Percentiles rank a stretch among this genome's conserved stretches.
Evolutionary conservation across 2,329 filamentous ascomycete genomes (phyloP).

Genomic region (Hypomyces perniciosus): DNA sequence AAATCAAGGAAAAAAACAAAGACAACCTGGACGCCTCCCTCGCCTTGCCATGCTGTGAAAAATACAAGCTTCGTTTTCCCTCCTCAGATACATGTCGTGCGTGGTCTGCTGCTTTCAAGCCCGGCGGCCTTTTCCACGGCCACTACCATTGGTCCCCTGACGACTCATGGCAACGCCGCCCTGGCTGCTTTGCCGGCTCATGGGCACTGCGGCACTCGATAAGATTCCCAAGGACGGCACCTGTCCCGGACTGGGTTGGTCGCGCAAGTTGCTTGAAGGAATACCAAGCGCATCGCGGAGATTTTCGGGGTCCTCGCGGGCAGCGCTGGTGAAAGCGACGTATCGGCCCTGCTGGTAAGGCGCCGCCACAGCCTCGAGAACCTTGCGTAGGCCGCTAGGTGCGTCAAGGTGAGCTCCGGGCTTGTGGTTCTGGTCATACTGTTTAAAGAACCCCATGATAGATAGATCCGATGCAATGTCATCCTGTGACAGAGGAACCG

Average conservation of each 20-base stretch:
- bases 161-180: slow-evolving; percentile 53
- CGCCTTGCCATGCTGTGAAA: slow-evolving; percentile 22
- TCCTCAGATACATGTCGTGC: background rate
- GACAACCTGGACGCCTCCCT: slow-evolving; percentile 22
- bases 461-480: slow-evolving; percentile 50
- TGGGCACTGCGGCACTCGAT: slow-evolving; percentile 38
- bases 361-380: slow-evolving; percentile 49
- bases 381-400: slow-evolving; percentile 46
- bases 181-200: slow-evolving; percentile 52
- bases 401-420: slow-evolving; percentile 51
- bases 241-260: slow-evolving; percentile 29
- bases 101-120: slow-evolving; percentile 16
- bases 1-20: slow-evolving; percentile 7
- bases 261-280: slow-evolving; percentile 37
- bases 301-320: slow-evolving; percentile 42
- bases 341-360: slow-evolving; percentile 43
- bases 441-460: slow-evolving; percentile 53
- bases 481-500: slow-evolving; percentile 43
- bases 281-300: slow-evolving; percentile 47
- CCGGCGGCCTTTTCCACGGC: slow-evolving; percentile 41
- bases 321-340: slow-evolving; percentile 42
- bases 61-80: background rate
- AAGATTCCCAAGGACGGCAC: slow-evolving; percentile 21
- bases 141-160: slow-evolving; percentile 45
- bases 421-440: slow-evolving; percentile 49